Conservation (phyloP, 306 rosid species). For the Phaseolus lunatus region DNA sequence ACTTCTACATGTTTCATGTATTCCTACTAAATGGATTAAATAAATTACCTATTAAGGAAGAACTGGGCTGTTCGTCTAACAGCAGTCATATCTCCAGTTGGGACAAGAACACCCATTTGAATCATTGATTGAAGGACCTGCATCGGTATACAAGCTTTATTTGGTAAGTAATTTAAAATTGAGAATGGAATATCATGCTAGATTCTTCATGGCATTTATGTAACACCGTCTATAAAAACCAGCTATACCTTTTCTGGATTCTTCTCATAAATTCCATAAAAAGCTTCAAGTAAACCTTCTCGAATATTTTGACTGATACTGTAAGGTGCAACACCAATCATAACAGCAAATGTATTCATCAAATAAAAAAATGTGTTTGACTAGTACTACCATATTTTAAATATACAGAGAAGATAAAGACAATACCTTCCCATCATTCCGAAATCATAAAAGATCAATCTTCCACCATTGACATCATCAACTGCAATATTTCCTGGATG, state of each 20-base stretch:
- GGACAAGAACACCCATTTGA: slow-evolving; percentile 99
- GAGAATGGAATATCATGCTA: slow-evolving; percentile 36
- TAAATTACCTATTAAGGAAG: slow-evolving; percentile 83
- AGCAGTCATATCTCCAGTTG: slow-evolving; percentile 99
- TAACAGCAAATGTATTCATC: slow-evolving; percentile 37
- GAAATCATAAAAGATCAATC: slow-evolving; percentile 99
- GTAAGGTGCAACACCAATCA: slow-evolving; percentile 49
- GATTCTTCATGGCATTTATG: slow-evolving; percentile 34
- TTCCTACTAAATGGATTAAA: slow-evolving; percentile 45
- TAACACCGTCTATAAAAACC: slow-evolving; percentile 11
- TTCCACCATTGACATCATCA: slow-evolving; percentile 98
- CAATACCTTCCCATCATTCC: slow-evolving; percentile 99
- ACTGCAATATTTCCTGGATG: slow-evolving; percentile 99
- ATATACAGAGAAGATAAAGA: slow-evolving; percentile 40
- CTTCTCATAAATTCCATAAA: slow-evolving; percentile 97
- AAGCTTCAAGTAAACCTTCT: slow-evolving; percentile 92
- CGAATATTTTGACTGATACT: slow-evolving; percentile 95
- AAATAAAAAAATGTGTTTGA: slow-evolving; percentile 32
- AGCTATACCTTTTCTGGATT: slow-evolving; percentile 91
- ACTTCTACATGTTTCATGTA: neutral
- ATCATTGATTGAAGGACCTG: slow-evolving; percentile 98
- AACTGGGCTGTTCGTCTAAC: slow-evolving; percentile 95
- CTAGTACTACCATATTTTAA: neutral
- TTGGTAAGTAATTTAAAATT: slow-evolving; percentile 38
- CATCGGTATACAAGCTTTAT: slow-evolving; percentile 44